Evolutionary conservation across 345 rosid genomes (phyloP), one percentile per base, ranked within the genome.

Genomic region (Nephelium lappaceum): DNA sequence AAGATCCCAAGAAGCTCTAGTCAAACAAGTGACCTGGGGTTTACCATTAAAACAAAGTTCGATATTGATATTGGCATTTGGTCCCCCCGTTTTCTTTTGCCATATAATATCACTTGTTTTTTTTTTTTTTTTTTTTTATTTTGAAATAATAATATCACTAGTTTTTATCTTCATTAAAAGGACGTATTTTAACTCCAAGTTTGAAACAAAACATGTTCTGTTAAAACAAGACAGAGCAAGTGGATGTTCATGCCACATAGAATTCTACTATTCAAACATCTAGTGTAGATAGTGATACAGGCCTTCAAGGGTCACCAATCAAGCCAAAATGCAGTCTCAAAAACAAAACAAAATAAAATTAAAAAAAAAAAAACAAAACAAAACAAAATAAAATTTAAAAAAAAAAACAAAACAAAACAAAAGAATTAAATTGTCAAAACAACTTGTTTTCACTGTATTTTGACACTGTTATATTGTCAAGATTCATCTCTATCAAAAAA

Each of bases 201-300:
- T 69, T 64, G 72, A 74, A 71, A 16, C 1, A n/a, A 36, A 10
- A 16, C 66, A 15, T 79, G 79, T 74, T 78, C 58, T 31, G 77
- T 64, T 55, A n/a, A 72, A 57, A 60, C 71, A 78, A 43, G 77
- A 79, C 66, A 61, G 69, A 80, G 80, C 68, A 68, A 45, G 27
- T 39, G 68, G 66, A 65, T 36, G 39, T 39, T 70, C 76, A 47
- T 36, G 38, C 63, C 18, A 16, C n/a, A 4, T 18, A 83, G 45
- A n/a, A 71, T 55, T 38, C 21, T 23, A 16, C 21, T n/a, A 45
- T 11, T 15, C 4, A 19, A 36, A n/a, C 67, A 62, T 39, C 47
- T 49, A 31, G 18, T 27, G 31, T 64, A 63, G 43, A 18, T 41
- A 63, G 47, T 27, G 31, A 3, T 24, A 14, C 15, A 19, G 66